A percentile compares a stretch with the other conserved stretches of the same genome.
phyloP scores from a whole-genome alignment of 1,139 yeast species.

The Geotrichum europaeum region DNA sequence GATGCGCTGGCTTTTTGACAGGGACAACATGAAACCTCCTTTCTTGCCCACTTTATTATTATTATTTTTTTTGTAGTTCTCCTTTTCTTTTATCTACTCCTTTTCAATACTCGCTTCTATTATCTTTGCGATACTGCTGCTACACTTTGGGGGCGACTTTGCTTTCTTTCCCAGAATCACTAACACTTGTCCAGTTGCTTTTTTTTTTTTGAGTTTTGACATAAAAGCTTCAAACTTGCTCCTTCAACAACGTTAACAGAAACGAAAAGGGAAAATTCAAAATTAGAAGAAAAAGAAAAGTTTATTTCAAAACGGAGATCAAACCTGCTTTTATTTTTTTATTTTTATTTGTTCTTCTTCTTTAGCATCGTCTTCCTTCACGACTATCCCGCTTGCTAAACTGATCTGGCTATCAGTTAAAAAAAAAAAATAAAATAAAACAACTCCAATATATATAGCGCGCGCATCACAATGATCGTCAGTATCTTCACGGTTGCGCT shows the following conservation, averaged over 20 bases:
- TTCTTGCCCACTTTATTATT: neutral
- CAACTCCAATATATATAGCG: too few relatives aligned
- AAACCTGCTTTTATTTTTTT: neutral
- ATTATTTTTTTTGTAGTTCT: neutral
- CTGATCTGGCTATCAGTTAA: neutral
- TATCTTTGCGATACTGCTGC: neutral
- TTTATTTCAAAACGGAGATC: neutral
- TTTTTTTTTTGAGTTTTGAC: neutral
- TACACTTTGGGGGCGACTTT: too few relatives aligned
- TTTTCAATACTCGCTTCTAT: neutral
- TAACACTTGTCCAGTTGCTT: neutral
- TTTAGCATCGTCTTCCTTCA: neutral
- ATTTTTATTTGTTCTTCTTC: neutral
- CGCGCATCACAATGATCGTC: neutral
- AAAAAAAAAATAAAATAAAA: neutral
- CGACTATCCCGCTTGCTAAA: neutral
- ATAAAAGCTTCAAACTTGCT: neutral
- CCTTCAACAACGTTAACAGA: neutral
- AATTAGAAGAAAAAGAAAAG: neutral
- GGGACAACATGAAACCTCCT: neutral
- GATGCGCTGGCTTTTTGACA: constrained; percentile 11
- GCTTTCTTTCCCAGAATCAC: too few relatives aligned
- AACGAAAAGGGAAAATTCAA: neutral
- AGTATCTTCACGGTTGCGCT: neutral
- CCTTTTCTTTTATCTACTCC: neutral